Percentiles rank a stretch among this genome's conserved stretches.
These are phyloP conservation scores for Starmerella gropengiesseri DNA, from an alignment of 805 yeast species.

Conservation along the genomic window DNA sequence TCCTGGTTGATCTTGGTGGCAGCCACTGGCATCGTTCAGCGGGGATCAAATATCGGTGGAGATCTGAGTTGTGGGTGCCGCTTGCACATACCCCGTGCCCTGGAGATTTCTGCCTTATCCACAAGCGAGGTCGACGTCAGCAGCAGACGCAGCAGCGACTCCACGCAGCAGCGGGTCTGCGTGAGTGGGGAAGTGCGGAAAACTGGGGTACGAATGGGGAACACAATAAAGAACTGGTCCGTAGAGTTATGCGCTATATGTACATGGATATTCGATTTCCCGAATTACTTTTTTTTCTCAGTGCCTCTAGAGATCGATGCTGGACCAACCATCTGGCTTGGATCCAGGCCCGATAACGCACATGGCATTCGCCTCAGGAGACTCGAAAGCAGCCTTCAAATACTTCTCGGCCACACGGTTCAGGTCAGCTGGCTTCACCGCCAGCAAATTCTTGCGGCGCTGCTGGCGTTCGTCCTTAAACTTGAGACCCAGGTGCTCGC, in stretches of 20 bases:
- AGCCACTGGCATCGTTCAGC: constrained; percentile 5
- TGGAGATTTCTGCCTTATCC: too few relatives aligned
- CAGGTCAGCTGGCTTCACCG: constrained; percentile 53
- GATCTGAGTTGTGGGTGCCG: not conserved
- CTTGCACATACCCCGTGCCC: too few relatives aligned
- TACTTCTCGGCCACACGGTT: constrained; percentile 57
- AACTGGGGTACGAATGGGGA: too few relatives aligned
- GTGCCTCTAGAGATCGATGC: constrained; percentile 11
- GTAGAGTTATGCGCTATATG: too few relatives aligned
- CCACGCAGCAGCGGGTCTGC: too few relatives aligned
- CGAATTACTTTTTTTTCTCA: too few relatives aligned
- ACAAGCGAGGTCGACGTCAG: too few relatives aligned
- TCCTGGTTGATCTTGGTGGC: constrained; percentile 14
- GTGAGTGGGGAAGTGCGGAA: too few relatives aligned
- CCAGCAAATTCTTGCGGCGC: constrained; percentile 65
- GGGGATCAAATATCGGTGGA: constrained; percentile 1
- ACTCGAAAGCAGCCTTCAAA: constrained; percentile 18
- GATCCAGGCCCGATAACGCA: constrained; percentile 24
- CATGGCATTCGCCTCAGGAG: constrained; percentile 1
- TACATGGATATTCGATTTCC: not conserved
- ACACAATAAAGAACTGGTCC: too few relatives aligned
- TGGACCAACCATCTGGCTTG: constrained; percentile 14
- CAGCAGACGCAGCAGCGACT: too few relatives aligned
- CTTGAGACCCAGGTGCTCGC: constrained; percentile 51
- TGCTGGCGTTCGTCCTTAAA: constrained; percentile 67